Base-by-base conservation (phyloP, 345 rosid species). In the Aquilaria sinensis region DNA sequence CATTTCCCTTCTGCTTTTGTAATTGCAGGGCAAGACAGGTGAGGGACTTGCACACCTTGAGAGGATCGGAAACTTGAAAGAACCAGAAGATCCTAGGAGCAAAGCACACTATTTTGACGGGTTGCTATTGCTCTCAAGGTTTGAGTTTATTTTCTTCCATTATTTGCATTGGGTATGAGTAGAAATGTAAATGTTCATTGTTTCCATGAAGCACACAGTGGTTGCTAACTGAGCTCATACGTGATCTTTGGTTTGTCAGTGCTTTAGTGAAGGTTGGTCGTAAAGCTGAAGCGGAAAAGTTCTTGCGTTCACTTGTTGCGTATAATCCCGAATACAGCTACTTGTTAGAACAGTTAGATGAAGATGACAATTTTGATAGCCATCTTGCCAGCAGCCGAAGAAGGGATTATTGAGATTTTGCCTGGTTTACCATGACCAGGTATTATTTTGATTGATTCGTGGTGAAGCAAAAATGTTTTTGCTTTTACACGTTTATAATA, bases 21-120 rank as follows among this genome's bases (percentile, higher is more conserved):
- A 14, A 29, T 75, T 31, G 14, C 74, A 90, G 97, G 96, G 87
- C 41, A 85, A 90, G 75, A 71, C 67, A 61, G 74, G 73, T 12
- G 94, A 90, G 72, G 97, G 87, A 15, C 62, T 90, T n/a, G 55
- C 61, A 47, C 94, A 93, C 69, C 81, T 90, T 54, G 87, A 88
- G 74, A 83, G 96, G 80, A 73, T 90, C 59, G 86, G 80, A 43
- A 66, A 53, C 64, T 63, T 88, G 71, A 58, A 78, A 62, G 97
- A 93, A 71, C 96, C 96, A 1, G 75, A 80, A 5, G 89, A 93
- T 61, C 86, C 90, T 6, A 77, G 72, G 69, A 77, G 77, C 82
- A 88, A 88, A 78, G 86, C 79, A 34, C 85, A 80, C 73, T 93
- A 93, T 72, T 86, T 73, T 4, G 88, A 83, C 12, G 90, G 89